Evolutionary conservation across 305 asterid genomes (phyloP), one percentile per base, ranked within the genome.

Genomic region (Coffea humblotiana): DNA sequence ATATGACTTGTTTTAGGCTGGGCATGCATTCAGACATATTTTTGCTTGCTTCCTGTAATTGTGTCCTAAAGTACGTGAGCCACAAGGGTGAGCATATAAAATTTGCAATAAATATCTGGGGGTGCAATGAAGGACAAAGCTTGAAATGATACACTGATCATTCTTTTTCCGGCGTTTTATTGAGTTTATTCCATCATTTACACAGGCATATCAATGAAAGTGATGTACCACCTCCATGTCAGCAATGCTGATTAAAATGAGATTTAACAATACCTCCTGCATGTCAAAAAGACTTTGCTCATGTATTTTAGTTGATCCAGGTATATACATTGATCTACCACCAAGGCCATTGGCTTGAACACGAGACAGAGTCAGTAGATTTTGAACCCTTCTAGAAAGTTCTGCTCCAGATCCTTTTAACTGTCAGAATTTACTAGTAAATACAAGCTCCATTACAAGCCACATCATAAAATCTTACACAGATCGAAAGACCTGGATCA

Each of bases 381-480:
- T 94, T 85, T 93, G 98, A 81, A 96, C 98, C 88, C 99, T 88
- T 86, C 97, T 84, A 40, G 94, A 92, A 81, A 96, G 95, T 83
- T 94, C 99, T 65, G 97, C 98, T 85, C 98, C 99, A 8, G 97
- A 85, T 78, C 98, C 98, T 87, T 91, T 93, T 81, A 94, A 78
- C 98, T 96, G 97, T 83, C 82, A 71, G 27, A 71, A 23, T 63
- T 6, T 68, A 68, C 82, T 78, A 67, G 85, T 87, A 85, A 88
- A 77, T 48, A 77, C 27, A 47, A 35, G 43, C 76, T 79, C 71
- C n/a, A 14, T 73, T 71, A 81, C 76, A 69, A 83, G 80, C 81
- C 82, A 61, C 56, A 58, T 58, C 3, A 23, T 75, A 80, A 71
- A 45, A 82, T 72, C 35, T 21, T 69, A 76, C 40, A 77, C 54